A percentile compares a stretch with the other conserved stretches of the same genome.
Conservation (phyloP, 2,329 filamentous ascomycete species). For the Drechslerella dactyloides region DNA sequence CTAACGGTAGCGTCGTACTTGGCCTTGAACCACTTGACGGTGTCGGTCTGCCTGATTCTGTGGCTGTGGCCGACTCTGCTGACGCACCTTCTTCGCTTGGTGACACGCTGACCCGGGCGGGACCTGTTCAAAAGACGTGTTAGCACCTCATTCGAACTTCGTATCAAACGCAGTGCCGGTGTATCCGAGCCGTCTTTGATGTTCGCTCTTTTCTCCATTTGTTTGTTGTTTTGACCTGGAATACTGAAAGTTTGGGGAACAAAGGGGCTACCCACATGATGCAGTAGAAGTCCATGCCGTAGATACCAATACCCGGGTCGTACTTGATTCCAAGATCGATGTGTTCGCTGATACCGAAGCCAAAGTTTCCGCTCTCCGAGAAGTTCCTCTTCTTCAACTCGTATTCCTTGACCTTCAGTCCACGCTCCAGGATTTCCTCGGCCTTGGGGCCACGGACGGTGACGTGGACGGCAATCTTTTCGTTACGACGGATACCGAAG, state of each 20-base stretch:
- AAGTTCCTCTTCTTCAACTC: conserved; percentile 99
- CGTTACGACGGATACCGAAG: conserved; percentile 99
- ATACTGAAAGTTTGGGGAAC: background rate
- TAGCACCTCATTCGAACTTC: conserved; percentile 54
- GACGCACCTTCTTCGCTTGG: conserved; percentile 90
- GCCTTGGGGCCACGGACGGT: conserved; percentile 99
- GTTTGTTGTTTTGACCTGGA: no score
- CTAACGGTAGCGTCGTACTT: conserved; percentile 88
- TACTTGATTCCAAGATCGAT: conserved; percentile 99
- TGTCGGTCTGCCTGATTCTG: conserved; percentile 93
- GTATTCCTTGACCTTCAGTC: conserved; percentile 99
- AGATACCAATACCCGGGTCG: conserved; percentile 96
- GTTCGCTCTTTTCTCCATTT: no score
- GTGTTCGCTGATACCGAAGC: conserved; percentile 99
- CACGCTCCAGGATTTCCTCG: conserved; percentile 99
- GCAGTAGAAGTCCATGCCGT: conserved; percentile 99
- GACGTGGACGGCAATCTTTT: conserved; percentile 99
- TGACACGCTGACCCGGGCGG: conserved; percentile 96
- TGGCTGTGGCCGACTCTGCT: conserved; percentile 83
- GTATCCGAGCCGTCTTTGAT: no score
- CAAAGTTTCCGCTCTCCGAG: conserved; percentile 99
- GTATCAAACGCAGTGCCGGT: no score
- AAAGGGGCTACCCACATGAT: conserved; percentile 75
- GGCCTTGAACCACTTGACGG: conserved; percentile 92
- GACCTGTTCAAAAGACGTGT: conserved; percentile 65